These are phyloP conservation scores for Eucalyptus leucophloia DNA, from an alignment of 345 rosid species.

Conservation along the genomic window DNA sequence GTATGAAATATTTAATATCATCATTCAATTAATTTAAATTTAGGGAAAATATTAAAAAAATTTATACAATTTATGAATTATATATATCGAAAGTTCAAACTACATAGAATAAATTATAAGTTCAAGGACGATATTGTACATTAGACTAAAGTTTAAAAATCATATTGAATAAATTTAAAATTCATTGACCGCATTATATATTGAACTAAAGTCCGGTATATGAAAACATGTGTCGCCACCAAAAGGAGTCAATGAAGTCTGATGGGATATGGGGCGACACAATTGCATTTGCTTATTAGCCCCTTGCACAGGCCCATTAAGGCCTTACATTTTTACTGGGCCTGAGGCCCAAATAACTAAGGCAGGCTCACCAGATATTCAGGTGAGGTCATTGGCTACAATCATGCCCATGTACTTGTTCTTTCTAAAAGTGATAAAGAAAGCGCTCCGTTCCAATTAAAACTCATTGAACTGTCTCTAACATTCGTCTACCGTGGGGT, in stretches of 20 bases:
- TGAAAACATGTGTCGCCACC: not conserved
- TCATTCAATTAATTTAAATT: not conserved
- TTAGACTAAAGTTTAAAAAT: rapidly evolving
- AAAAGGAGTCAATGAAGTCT: not conserved
- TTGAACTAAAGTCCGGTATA: rapidly evolving
- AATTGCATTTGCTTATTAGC: not conserved
- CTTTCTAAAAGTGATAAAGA: not conserved
- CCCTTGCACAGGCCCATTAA: not conserved
- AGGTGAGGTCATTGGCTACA: not conserved
- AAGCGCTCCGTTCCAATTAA: not conserved
- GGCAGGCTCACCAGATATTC: not conserved
- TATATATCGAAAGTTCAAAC: rapidly evolving
- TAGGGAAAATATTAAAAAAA: not conserved
- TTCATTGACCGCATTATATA: rapidly evolving
- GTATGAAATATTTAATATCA: not conserved
- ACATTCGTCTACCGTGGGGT: not conserved
- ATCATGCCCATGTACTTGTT: not conserved
- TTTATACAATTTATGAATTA: rapidly evolving
- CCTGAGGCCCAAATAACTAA: not conserved
- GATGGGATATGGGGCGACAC: not conserved
- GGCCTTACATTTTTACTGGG: not conserved
- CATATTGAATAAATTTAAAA: rapidly evolving
- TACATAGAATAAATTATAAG: rapidly evolving
- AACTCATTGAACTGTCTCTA: not conserved
- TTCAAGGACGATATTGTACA: rapidly evolving